Percentiles rank a stretch among this genome's conserved stretches.
Conservation (phyloP, 1,284 basidiomycete genomes). For the Irpex lacteus region DNA sequence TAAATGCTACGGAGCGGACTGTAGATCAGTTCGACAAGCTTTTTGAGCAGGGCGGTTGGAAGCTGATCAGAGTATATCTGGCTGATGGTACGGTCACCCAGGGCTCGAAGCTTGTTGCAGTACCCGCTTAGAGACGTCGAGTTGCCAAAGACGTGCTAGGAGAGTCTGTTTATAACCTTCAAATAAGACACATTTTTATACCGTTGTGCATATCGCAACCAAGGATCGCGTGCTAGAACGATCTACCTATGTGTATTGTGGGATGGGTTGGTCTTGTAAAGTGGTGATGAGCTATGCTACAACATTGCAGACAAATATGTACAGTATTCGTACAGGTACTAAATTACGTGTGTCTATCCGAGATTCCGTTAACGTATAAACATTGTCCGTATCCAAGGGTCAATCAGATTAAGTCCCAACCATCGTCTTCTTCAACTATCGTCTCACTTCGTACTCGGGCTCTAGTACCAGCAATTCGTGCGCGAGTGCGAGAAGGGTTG, state of each 20-base stretch:
- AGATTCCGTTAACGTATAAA: too few relatives aligned
- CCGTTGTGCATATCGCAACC: too few relatives aligned
- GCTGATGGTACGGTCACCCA: background rate
- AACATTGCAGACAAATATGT: background rate
- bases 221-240: too few relatives aligned
- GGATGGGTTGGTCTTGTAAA: background rate
- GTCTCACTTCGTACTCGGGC: slow-evolving; percentile 11
- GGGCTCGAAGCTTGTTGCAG: background rate
- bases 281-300: background rate
- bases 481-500: slow-evolving; percentile 41
- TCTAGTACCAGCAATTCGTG: slow-evolving; percentile 12
- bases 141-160: too few relatives aligned
- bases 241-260: too few relatives aligned
- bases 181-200: too few relatives aligned
- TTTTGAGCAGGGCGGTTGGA: slow-evolving; percentile 14
- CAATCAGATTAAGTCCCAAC: slow-evolving; percentile 16
- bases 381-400: background rate
- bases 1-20: slow-evolving; percentile 13
- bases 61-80: slow-evolving; percentile 1
- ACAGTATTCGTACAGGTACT: background rate
- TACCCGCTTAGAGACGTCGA: background rate
- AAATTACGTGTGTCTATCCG: too few relatives aligned
- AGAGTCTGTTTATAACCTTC: too few relatives aligned
- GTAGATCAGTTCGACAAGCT: slow-evolving; percentile 12
- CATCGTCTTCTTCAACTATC: slow-evolving; percentile 31